A percentile compares a stretch with the other conserved stretches of the same genome.
Conservation (phyloP, 495 filamentous ascomycete genomes). For the Niebla homalea region DNA sequence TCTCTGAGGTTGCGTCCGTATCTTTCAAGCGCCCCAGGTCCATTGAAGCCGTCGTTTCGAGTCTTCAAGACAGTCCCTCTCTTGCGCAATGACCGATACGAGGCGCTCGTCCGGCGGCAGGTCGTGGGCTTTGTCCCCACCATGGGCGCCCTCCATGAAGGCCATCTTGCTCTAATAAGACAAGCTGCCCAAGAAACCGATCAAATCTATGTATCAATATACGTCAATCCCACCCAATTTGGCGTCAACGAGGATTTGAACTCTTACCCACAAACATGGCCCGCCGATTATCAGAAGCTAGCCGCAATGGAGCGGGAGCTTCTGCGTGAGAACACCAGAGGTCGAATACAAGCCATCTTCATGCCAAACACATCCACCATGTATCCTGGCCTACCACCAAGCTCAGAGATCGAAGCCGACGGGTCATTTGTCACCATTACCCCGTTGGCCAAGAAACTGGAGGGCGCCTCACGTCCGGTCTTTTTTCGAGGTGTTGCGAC, state of each 20-base stretch:
- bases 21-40: not conserved
- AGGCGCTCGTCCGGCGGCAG: constrained; percentile 37
- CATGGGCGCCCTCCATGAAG: constrained; percentile 90
- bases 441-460: constrained; percentile 64
- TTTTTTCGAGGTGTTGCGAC: constrained; percentile 96
- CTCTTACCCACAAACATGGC: constrained; percentile 86
- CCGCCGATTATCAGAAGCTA: constrained; percentile 53
- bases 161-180: constrained; percentile 78
- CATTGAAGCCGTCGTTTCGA: constrained; percentile 35
- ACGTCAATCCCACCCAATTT: constrained; percentile 95
- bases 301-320: constrained; percentile 58
- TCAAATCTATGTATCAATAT: constrained; percentile 77
- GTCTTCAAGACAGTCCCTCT: constrained; percentile 60
- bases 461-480: constrained; percentile 77
- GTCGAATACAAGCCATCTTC: constrained; percentile 70
- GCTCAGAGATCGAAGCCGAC: constrained; percentile 59
- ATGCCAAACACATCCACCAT: constrained; percentile 69
- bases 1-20: no score
- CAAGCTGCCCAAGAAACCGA: constrained; percentile 73
- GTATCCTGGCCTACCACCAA: constrained; percentile 75
- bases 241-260: constrained; percentile 76
- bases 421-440: constrained; percentile 93
- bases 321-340: constrained; percentile 38
- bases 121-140: constrained; percentile 85
- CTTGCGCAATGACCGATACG: constrained; percentile 57